phyloP scores from a whole-genome alignment of 2,329 filamentous ascomycete genomes.

The Beauveria sp. region DNA sequence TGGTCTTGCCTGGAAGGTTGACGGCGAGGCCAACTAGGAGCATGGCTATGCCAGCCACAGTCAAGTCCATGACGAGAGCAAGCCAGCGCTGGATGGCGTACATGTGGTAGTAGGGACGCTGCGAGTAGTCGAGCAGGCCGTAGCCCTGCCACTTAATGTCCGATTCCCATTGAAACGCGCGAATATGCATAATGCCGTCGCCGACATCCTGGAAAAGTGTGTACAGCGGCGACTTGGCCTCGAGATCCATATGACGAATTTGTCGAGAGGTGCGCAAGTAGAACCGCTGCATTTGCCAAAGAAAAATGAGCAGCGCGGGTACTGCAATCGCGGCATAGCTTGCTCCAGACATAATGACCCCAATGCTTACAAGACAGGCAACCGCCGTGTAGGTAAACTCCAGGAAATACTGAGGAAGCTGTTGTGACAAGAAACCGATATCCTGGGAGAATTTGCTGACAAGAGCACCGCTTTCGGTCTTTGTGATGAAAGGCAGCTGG shows the following conservation, averaged over 20 bases:
- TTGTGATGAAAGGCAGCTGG: constrained; percentile 3
- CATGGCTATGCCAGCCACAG: constrained; percentile 36
- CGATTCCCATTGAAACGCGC: constrained; percentile 46
- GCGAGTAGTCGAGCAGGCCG: constrained; percentile 41
- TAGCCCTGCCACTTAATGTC: constrained; percentile 35
- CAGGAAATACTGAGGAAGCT: constrained; percentile 16
- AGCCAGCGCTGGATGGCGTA: constrained; percentile 49
- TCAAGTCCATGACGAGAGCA: constrained; percentile 38
- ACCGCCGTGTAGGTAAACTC: constrained; percentile 5
- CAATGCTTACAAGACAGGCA: constrained; percentile 13
- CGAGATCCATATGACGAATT: constrained; percentile 28
- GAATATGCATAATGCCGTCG: constrained; percentile 38
- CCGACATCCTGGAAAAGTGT: constrained; percentile 35
- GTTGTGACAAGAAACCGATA: constrained; percentile 19
- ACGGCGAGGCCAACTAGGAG: constrained; percentile 21
- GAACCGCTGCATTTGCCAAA: constrained; percentile 25
- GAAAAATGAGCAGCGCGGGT: constrained; percentile 17
- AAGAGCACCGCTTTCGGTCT: constrained; percentile 5
- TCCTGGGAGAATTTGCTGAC: constrained; percentile 22
- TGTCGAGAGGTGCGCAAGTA: constrained; percentile 31
- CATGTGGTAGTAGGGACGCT: constrained; percentile 47
- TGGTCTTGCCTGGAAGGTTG: neutral
- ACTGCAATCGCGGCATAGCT: constrained; percentile 23
- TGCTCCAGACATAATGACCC: constrained; percentile 18
- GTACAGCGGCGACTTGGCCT: constrained; percentile 28